Evolutionary conservation across 169 alveolate species (phyloP), one percentile per base, ranked within the genome.

Genomic region (Cryptosporidium ryanae): DNA sequence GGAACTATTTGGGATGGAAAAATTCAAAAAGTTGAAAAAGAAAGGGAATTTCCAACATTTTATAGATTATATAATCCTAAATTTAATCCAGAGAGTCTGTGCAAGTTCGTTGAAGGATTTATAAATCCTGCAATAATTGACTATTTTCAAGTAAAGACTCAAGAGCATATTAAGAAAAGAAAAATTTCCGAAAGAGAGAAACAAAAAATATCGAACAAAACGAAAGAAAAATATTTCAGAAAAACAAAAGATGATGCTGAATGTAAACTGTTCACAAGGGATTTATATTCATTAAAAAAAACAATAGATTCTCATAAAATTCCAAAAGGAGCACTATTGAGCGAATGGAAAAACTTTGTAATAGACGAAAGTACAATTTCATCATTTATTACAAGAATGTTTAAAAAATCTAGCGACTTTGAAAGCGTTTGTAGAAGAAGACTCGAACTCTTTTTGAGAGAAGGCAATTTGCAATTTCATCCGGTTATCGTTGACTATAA

Each of bases 1-100:
- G 87, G 87, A 23, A 76, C 76, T 43, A 76, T 76, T 23, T 76
- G 87, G 87, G 87, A 76, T 76, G 87, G 87, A 18, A 76, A 44
- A 23, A 17, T 61, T 8, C 76, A 76, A 61, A 31, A 70, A 29
- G 4, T 59, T 10, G 5, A 32, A 15, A 43, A 38, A 52, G 83
- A 68, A 34, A 50, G 43, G 34, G 29, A 64, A 8, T 23, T 23
- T 7, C 87, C 87, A 55, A 34, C 87, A 23, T 27, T 76, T 17
- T 21, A 46, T 43, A 55, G 87, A 23, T 18, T 76, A 3, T 44
- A 59, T 76, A 76, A 76, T 32, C 76, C 71, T 17, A 52, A 31
- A 43, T 76, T 59, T 59, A 48, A 76, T 23, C 87, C 87, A 59
- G 71, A 76, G 63, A 61, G 44, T 43, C 18, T 76, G 49, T 76